These are phyloP conservation scores for Cryphonectria japonica DNA, from an alignment of 2,329 filamentous ascomycete species.

Conservation along the genomic window DNA sequence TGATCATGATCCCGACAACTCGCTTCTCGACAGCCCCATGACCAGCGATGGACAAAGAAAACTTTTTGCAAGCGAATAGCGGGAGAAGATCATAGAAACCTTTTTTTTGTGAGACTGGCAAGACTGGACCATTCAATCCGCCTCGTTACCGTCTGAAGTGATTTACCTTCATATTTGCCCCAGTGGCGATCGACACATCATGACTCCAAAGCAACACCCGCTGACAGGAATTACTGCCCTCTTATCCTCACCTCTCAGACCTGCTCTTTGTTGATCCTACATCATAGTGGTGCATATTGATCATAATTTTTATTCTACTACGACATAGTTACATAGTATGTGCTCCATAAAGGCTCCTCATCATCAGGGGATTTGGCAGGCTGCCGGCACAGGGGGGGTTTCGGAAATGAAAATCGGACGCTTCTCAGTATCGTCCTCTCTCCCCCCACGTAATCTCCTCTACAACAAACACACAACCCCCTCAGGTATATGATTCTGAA, in stretches of 20 bases:
- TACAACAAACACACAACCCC: not conserved
- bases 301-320: not conserved
- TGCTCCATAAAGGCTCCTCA: not conserved
- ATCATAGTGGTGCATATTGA: not conserved
- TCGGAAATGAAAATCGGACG: slow-evolving; percentile 1
- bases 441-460: not conserved
- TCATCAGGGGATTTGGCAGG: not conserved
- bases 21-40: not conserved
- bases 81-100: slow-evolving; percentile 2
- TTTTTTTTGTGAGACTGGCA: not conserved
- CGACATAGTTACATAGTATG: not conserved
- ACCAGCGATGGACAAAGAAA: not conserved
- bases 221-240: not conserved
- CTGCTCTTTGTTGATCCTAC: not conserved
- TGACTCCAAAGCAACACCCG: not conserved
- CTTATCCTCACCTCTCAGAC: not conserved
- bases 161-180: not conserved
- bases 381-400: not conserved
- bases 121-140: not conserved
- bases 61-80: not conserved
- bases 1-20: not conserved
- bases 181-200: not conserved
- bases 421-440: not conserved
- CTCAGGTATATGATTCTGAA: not conserved
- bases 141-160: not conserved